Evolutionary conservation across 2,329 filamentous ascomycete species (phyloP).

Genomic region (Trichoderma endophyticum): DNA sequence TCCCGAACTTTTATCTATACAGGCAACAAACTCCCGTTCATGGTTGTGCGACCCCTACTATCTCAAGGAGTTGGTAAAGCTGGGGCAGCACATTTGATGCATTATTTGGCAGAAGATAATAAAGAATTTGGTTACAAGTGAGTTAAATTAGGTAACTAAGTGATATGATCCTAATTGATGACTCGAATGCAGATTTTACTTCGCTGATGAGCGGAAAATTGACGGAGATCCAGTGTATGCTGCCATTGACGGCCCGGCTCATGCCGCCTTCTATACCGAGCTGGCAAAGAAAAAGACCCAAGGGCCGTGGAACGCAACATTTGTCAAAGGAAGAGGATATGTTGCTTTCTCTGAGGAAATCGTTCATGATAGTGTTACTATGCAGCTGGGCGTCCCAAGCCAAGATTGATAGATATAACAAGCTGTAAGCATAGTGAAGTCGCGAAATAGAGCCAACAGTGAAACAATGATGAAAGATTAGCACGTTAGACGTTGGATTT

Average conservation of each 20-base stretch:
- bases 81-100: constrained; percentile 31
- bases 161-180: background rate
- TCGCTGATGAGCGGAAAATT: constrained; percentile 42
- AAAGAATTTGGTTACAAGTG: background rate
- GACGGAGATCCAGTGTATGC: constrained; percentile 21
- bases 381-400: background rate
- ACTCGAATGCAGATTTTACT: constrained; percentile 44
- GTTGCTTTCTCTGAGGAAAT: background rate
- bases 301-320: constrained; percentile 1
- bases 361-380: background rate
- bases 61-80: constrained; percentile 41
- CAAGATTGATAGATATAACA: background rate
- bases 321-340: background rate
- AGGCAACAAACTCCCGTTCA: background rate
- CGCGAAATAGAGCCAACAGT: background rate
- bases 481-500: background rate
- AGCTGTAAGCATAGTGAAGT: background rate
- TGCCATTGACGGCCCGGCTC: constrained; percentile 39
- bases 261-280: constrained; percentile 31
- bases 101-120: constrained; percentile 27
- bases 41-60: constrained; percentile 33
- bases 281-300: background rate
- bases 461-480: background rate
- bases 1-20: background rate
- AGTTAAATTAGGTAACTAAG: background rate